phyloP scores from a whole-genome alignment of 2,329 filamentous ascomycete species.

The Lecanicillium sp. region DNA sequence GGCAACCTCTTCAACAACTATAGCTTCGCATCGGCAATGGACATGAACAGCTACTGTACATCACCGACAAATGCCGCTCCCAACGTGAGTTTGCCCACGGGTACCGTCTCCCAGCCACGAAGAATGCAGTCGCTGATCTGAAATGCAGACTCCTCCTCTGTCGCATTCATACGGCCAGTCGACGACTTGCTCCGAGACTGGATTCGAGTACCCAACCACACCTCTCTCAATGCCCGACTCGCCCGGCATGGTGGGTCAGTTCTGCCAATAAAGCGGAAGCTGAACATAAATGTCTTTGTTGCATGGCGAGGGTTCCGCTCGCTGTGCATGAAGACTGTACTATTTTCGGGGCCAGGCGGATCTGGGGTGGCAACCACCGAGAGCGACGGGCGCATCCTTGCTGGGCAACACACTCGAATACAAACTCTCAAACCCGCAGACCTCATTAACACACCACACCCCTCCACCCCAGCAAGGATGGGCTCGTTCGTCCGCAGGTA shows the following conservation, averaged over 20 bases:
- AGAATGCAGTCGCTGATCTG: constrained; percentile 42
- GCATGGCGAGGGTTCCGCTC: no score
- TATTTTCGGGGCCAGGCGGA: no score
- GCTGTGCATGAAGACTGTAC: no score
- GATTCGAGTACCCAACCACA: constrained; percentile 60
- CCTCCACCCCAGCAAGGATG: no score
- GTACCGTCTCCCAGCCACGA: constrained; percentile 26
- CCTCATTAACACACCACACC: no score
- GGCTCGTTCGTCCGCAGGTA: no score
- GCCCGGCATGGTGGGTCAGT: constrained; percentile 42
- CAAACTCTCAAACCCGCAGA: no score
- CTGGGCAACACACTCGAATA: no score
- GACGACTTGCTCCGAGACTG: constrained; percentile 51
- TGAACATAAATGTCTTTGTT: neutral
- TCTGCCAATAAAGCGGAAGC: constrained; percentile 7
- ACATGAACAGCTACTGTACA: constrained; percentile 50
- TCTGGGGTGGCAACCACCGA: no score
- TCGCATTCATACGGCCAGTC: constrained; percentile 68
- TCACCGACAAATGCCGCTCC: constrained; percentile 59
- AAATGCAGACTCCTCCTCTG: constrained; percentile 65
- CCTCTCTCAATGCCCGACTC: constrained; percentile 68
- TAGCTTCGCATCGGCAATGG: constrained; percentile 55
- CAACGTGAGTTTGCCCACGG: constrained; percentile 59
- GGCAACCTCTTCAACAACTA: constrained; percentile 66
- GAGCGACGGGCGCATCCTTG: no score